These are phyloP conservation scores for Aureobasidium sp. DNA, from an alignment of 2,329 filamentous ascomycete species.

Conservation along the genomic window DNA sequence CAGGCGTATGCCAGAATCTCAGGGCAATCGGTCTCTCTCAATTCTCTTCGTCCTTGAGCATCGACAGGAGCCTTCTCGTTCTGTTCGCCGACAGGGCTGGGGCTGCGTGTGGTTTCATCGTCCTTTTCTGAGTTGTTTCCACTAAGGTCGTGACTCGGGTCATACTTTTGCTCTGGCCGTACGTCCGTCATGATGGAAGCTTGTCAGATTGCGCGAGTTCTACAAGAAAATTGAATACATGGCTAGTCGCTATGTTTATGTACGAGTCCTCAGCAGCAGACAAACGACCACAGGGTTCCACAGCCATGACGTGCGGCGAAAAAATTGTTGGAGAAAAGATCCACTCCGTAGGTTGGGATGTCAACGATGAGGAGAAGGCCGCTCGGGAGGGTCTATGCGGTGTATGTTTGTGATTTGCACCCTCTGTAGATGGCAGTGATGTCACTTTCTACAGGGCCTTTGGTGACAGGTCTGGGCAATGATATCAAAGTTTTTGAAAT, in stretches of 20 bases:
- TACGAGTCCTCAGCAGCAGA: background rate
- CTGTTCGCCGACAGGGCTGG: constrained; percentile 13
- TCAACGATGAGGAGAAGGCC: constrained; percentile 14
- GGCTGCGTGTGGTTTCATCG: constrained; percentile 8
- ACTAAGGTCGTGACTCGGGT: background rate
- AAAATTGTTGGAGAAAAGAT: constrained; percentile 3
- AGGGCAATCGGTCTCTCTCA: constrained; percentile 18
- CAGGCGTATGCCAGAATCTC: constrained; percentile 41
- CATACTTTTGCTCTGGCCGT: background rate
- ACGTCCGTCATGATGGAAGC: constrained; percentile 11
- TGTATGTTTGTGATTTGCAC: background rate
- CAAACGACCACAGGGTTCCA: constrained; percentile 7
- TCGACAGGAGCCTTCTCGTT: constrained; percentile 12
- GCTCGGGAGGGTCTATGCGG: background rate
- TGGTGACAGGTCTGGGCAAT: background rate
- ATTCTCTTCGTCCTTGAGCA: constrained; percentile 19
- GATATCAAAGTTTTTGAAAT: constrained; percentile 14
- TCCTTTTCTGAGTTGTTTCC: constrained; percentile 11
- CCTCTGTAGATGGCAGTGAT: constrained; percentile 4
- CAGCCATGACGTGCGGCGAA: constrained; percentile 12
- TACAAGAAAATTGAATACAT: background rate
- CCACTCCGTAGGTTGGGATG: constrained; percentile 11
- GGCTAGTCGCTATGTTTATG: constrained; percentile 7
- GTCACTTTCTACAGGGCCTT: background rate
- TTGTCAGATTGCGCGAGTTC: background rate